These are phyloP conservation scores for Penicillium expansum DNA, from an alignment of 2,329 filamentous ascomycete genomes.

Conservation along the genomic window DNA sequence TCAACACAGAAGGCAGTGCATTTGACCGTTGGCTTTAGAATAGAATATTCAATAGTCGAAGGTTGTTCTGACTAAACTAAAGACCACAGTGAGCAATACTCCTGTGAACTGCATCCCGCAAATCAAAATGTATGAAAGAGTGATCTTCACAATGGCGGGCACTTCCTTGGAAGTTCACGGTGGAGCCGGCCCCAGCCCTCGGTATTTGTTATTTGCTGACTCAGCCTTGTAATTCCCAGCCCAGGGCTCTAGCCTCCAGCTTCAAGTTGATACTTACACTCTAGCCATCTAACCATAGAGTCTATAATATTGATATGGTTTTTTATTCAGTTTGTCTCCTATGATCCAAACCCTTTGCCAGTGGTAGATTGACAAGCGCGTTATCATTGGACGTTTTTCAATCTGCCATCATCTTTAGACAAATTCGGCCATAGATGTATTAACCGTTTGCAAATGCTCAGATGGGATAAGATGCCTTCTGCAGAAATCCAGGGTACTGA, in stretches of 20 bases:
- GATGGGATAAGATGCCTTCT: conserved; percentile 25
- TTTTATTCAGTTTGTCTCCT: conserved; percentile 8
- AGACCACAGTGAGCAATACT: conserved; percentile 17
- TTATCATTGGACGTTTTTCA: conserved; percentile 17
- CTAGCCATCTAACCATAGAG: background rate
- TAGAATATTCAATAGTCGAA: background rate
- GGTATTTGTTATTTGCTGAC: background rate
- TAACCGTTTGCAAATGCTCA: conserved; percentile 35
- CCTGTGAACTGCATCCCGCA: conserved; percentile 14
- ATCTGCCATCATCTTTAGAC: conserved; percentile 53
- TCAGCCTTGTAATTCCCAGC: no score
- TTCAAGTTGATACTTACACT: background rate
- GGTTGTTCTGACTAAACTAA: background rate
- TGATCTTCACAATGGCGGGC: conserved; percentile 7
- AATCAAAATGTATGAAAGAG: conserved; percentile 6
- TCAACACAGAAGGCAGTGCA: conserved; percentile 10
- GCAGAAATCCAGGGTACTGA: background rate
- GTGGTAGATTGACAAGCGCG: conserved; percentile 12
- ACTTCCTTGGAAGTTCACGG: background rate
- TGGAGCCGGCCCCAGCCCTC: background rate
- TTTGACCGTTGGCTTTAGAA: background rate
- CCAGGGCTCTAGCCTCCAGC: background rate
- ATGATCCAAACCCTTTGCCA: conserved; percentile 7
- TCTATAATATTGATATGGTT: background rate
- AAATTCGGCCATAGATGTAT: conserved; percentile 37